Conservation (phyloP, 352 stramenopile species). For the Halophytophthora polymorphica region DNA sequence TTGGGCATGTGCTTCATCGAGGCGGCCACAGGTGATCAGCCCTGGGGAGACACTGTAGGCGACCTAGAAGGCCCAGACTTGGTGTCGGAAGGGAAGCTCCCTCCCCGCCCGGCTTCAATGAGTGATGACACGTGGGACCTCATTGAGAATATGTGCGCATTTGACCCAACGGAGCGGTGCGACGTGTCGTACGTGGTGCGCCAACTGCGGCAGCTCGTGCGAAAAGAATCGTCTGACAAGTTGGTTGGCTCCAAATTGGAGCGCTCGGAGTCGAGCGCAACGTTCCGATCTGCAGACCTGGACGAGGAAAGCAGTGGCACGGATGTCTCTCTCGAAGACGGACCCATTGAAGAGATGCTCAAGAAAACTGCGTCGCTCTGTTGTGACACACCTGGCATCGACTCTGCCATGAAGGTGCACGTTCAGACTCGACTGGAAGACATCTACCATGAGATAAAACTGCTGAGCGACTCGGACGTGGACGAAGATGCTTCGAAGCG, state of each 20-base stretch:
- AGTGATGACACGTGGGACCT: slow-evolving; percentile 21
- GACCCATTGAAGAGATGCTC: no score
- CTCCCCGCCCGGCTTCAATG: slow-evolving; percentile 12
- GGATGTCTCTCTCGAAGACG: no score
- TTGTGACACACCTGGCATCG: no score
- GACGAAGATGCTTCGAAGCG: no score
- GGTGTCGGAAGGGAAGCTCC: slow-evolving; percentile 7
- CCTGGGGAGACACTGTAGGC: background rate
- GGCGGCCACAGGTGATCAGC: background rate
- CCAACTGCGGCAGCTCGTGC: slow-evolving; percentile 19
- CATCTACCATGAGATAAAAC: no score
- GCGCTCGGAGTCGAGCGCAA: no score
- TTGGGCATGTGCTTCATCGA: slow-evolving; percentile 13
- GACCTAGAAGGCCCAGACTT: background rate
- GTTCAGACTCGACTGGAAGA: no score
- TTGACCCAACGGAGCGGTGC: slow-evolving; percentile 3
- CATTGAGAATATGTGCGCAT: slow-evolving; percentile 22
- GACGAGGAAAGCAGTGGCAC: no score
- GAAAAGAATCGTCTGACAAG: slow-evolving; percentile 9
- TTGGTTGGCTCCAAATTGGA: slow-evolving; percentile 8
- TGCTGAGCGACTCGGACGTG: no score
- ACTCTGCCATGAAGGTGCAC: no score
- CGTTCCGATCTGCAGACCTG: no score
- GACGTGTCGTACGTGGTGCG: slow-evolving; percentile 30
- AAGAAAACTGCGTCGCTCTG: no score